Conservation (phyloP, 2,329 filamentous ascomycete genomes). For the Trichophyton rubrum region DNA sequence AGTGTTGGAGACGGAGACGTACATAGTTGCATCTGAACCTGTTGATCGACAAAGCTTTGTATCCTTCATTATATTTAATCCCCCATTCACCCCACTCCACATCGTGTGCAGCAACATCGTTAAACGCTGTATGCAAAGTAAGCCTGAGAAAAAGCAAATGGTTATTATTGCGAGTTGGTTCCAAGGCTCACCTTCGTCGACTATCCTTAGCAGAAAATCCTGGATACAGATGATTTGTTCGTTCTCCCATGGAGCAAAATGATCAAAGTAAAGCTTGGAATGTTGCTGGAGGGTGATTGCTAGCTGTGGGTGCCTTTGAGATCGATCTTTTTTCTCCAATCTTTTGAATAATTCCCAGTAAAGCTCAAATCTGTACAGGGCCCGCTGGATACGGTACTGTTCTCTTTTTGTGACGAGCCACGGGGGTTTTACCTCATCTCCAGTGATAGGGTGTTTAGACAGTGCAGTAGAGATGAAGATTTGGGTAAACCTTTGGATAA, state of each 20-base stretch:
- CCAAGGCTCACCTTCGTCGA: constrained; percentile 5
- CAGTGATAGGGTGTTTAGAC: not conserved
- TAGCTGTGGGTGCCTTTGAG: not conserved
- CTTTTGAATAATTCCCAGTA: constrained; percentile 10
- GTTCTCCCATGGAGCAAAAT: constrained; percentile 11
- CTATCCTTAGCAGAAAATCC: constrained; percentile 7
- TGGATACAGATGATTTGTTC: constrained; percentile 12
- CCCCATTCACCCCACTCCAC: not conserved
- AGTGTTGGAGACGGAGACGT: not conserved
- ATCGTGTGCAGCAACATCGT: constrained; percentile 3
- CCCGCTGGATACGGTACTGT: constrained; percentile 9
- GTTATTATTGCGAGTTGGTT: too few relatives aligned
- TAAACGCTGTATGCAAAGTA: not conserved
- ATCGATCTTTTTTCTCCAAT: not conserved
- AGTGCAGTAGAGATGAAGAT: not conserved
- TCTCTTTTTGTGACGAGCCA: not conserved
- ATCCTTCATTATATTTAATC: not conserved
- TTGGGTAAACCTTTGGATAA: not conserved
- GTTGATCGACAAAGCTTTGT: not conserved
- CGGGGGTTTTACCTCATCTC: not conserved
- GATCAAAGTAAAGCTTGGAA: constrained; percentile 4
- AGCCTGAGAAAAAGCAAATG: not conserved
- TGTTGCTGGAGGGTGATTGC: not conserved
- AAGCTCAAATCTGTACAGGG: constrained; percentile 12
- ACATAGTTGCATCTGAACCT: not conserved